Conservation (phyloP, 2,329 filamentous ascomycete genomes). For the Metarhizium sp. region DNA sequence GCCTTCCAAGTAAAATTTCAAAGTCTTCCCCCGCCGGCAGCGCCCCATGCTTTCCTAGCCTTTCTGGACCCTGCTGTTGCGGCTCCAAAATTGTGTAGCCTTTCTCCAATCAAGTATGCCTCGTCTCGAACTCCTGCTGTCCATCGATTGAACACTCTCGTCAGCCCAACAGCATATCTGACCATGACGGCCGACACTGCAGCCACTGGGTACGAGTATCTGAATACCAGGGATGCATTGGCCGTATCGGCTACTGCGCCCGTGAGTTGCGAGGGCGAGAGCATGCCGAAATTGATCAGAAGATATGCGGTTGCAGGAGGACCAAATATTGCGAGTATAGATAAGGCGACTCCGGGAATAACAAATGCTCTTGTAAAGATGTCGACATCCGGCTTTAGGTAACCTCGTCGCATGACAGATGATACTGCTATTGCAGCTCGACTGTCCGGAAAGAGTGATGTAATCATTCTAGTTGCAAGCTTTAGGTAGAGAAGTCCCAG, state of each 20-base stretch:
- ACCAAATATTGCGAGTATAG: conserved; percentile 48
- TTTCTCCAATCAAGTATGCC: conserved; percentile 89
- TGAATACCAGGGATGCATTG: conserved; percentile 32
- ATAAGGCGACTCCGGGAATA: conserved; percentile 60
- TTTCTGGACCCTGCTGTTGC: conserved; percentile 27
- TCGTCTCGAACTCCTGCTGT: conserved; percentile 79
- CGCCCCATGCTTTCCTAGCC: conserved; percentile 26
- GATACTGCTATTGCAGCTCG: conserved; percentile 66
- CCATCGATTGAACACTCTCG: conserved; percentile 63
- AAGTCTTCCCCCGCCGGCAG: conserved; percentile 16
- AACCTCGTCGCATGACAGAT: conserved; percentile 65
- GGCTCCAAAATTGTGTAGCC: conserved; percentile 82
- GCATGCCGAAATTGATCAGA: conserved; percentile 16
- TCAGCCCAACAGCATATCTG: conserved; percentile 37
- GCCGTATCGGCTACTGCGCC: conserved; percentile 20
- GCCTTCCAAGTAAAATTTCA: not conserved
- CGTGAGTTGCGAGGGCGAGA: conserved; percentile 9
- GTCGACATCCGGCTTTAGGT: conserved; percentile 66
- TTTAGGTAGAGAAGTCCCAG: conserved; percentile 86
- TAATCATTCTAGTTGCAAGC: conserved; percentile 60
- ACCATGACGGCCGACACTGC: conserved; percentile 38
- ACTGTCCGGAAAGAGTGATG: conserved; percentile 57
- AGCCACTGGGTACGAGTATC: conserved; percentile 61
- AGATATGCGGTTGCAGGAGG: conserved; percentile 51
- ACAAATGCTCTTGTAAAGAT: conserved; percentile 81